These are phyloP conservation scores for Saturnispora mendoncae DNA, from an alignment of 805 yeast species.

Conservation along the genomic window DNA sequence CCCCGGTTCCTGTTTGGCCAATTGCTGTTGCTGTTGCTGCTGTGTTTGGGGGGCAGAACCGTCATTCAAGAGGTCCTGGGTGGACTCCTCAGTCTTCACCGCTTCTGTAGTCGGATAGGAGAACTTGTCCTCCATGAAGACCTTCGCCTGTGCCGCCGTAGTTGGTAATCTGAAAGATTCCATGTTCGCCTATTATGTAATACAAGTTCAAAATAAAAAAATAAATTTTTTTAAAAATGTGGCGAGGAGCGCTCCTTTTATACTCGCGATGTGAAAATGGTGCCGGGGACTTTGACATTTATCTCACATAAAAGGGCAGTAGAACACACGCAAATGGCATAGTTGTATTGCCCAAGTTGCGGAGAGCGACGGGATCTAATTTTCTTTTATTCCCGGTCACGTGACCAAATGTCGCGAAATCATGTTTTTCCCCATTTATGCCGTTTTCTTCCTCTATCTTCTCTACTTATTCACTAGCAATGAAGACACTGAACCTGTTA, in stretches of 20 bases:
- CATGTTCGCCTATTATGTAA: constrained; percentile 31
- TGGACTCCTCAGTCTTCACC: constrained; percentile 5
- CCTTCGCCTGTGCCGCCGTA: constrained; percentile 68
- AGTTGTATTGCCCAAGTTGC: too few relatives aligned
- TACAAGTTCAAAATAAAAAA: background rate
- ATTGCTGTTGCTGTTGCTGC: background rate
- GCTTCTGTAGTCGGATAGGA: constrained; percentile 42
- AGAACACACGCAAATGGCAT: too few relatives aligned
- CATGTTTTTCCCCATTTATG: too few relatives aligned
- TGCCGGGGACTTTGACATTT: too few relatives aligned
- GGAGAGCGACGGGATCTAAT: too few relatives aligned
- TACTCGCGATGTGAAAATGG: constrained; percentile 10
- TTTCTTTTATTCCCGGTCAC: too few relatives aligned
- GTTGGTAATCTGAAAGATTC: constrained; percentile 69
- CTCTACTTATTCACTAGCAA: too few relatives aligned
- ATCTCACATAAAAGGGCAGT: too few relatives aligned
- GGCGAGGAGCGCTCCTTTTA: constrained; percentile 13
- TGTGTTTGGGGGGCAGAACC: background rate
- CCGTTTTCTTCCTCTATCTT: too few relatives aligned
- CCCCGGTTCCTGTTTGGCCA: background rate
- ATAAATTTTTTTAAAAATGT: background rate
- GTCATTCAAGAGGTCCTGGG: constrained; percentile 4
- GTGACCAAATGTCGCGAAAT: too few relatives aligned
- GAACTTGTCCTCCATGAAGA: constrained; percentile 58
- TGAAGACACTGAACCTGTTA: background rate